Evolutionary conservation across 805 yeast species (phyloP), one percentile per base, ranked within the genome.

Genomic region (Candida sakaeoensis): DNA sequence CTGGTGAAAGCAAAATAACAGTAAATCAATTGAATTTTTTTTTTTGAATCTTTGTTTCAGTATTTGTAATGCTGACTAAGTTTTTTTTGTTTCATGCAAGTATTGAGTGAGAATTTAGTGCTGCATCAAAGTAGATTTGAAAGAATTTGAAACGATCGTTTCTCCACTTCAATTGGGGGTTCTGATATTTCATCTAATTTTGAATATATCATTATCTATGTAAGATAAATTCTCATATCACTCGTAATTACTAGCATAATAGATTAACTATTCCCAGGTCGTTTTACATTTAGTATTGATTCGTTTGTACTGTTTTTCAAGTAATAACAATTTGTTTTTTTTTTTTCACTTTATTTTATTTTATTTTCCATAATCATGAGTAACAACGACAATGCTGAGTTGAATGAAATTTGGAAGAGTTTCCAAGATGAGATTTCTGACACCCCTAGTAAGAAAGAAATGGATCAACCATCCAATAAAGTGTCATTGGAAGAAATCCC

Each of bases 1-100:
- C 53, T 58, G 58, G 58, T 55, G 60, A 52, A 50, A 58, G 61
- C 60, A 55, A 44, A n/a, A n/a, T n/a, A n/a, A n/a, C n/a, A n/a
- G n/a, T n/a, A n/a, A n/a, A n/a, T n/a, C n/a, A n/a, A n/a, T n/a
- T n/a, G n/a, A n/a, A n/a, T n/a, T 39, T 42, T 32, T 47, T 51
- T 5, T 8, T 12, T 10, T 16, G 22, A 17, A 24, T 9, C 8
- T 24, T 3, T 34, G 9, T 34, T 16, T 34, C n/a, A 31, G 6
- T 4, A 23, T 6, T 9, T 23, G n/a, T 36, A 17, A 12, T 50
- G 36, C 39, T 40, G 27, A n/a, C n/a, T n/a, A n/a, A n/a, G n/a
- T n/a, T n/a, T n/a, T n/a, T n/a, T n/a, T n/a, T n/a, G n/a, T n/a
- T n/a, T n/a, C n/a, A n/a, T n/a, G n/a, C n/a, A n/a, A n/a, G n/a